phyloP scores from a whole-genome alignment of 495 filamentous ascomycete genomes.

The Darksidea phi region DNA sequence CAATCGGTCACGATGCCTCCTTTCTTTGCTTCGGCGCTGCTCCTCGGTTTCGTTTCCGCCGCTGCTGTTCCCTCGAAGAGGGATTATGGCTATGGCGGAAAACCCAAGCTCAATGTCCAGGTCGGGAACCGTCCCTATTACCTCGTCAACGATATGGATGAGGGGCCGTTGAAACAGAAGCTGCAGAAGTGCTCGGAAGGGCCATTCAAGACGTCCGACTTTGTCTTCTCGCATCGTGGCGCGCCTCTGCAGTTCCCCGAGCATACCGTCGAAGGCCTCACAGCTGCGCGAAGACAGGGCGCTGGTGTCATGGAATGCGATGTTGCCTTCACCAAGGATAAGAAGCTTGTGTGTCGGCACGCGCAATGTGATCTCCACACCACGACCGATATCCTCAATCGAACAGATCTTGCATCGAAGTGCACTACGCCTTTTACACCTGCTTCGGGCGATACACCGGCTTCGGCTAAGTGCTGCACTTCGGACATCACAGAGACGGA shows the following conservation, averaged over 20 bases:
- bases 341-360: slow-evolving; percentile 62
- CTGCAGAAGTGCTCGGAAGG: slow-evolving; percentile 54
- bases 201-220: slow-evolving; percentile 47
- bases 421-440: slow-evolving; percentile 61
- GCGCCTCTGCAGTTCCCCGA: slow-evolving; percentile 63
- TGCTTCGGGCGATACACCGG: slow-evolving; percentile 40
- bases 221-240: slow-evolving; percentile 60
- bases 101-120: slow-evolving; percentile 41
- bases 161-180: slow-evolving; percentile 55
- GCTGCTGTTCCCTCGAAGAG: background rate
- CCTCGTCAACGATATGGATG: slow-evolving; percentile 59
- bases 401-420: slow-evolving; percentile 57
- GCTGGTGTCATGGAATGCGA: slow-evolving; percentile 65
- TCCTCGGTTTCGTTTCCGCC: slow-evolving; percentile 15
- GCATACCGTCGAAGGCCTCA: slow-evolving; percentile 53
- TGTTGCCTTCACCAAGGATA: slow-evolving; percentile 61
- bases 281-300: slow-evolving; percentile 59
- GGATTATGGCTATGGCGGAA: background rate
- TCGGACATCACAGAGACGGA: slow-evolving; percentile 61
- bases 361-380: slow-evolving; percentile 63
- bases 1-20: slow-evolving; percentile 6
- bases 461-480: slow-evolving; percentile 61
- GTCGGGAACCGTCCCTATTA: slow-evolving; percentile 60
- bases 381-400: slow-evolving; percentile 60
- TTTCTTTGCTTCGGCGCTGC: slow-evolving; percentile 12